Base-by-base conservation (phyloP, 1,284 basidiomycete genomes). In the Serendipita sp. region DNA sequence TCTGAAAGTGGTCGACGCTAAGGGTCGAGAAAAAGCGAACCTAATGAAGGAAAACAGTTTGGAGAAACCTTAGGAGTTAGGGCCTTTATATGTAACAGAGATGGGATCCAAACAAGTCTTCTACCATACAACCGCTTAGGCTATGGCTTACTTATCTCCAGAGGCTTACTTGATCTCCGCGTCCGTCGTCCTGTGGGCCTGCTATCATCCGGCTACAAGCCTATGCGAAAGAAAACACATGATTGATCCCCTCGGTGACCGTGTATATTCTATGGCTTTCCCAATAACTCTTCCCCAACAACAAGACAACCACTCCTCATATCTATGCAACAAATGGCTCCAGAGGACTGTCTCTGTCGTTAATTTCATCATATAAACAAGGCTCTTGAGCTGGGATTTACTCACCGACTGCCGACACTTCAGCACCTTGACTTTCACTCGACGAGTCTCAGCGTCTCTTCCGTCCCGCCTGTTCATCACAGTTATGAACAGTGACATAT, bases 401-500 rank as follows among this genome's bases (percentile, higher is more conserved):
- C 45, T 49, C 6, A 49, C 45, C 45, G n/a, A 17, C 17, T 29
- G 17, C 26, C 45, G 5, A 49, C 45, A 8, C 45, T 49, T 49
- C 6, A 49, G 26, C 5, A 49, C 26, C 15, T 49, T 49, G n/a
- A 49, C 6, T 38, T 38, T 12, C 6, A 38, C 35, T 38, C 12
- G 5, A 38, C 35, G 35, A 6, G 35, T 38, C 35, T 38, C 35
- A 38, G 12, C 35, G 35, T 6, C 35, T 38, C 12, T 38, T 38
- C 35, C 35, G 35, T 12, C 35, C 5, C 12, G 12, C 6, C 6
- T 49, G 45, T 29, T n/a, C 5, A 29, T n/a, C 15, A 8, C 26
- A 17, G 45, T 58, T n/a, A 58, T n/a, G n/a, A 58, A 90, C 22
- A 90, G 67, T 0, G 85, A 87, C 10, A 80, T 80, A 68, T 90